A percentile compares a stretch with the other conserved stretches of the same genome.
phyloP scores from a whole-genome alignment of 805 yeast genomes.

The Priceomyces fermenticarens region DNA sequence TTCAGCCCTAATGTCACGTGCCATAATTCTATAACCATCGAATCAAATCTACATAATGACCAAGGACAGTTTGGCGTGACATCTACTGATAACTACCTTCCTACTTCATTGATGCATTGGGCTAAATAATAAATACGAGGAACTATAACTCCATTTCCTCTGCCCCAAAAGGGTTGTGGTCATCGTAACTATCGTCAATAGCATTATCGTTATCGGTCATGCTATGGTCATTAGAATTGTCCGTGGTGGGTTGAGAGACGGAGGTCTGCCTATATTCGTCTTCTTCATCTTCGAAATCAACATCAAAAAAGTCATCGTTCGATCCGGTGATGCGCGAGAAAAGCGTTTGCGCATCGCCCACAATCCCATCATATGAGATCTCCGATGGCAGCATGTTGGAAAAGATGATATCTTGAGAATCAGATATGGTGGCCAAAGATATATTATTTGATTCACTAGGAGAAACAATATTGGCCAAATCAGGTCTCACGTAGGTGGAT shows the following conservation, averaged over 20 bases:
- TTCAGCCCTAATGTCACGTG: slow-evolving; percentile 1
- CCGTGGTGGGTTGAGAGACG: neutral
- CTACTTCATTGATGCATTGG: too few species aligned
- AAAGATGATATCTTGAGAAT: slow-evolving; percentile 44
- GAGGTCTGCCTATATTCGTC: slow-evolving; percentile 34
- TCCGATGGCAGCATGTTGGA: slow-evolving; percentile 76
- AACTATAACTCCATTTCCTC: slow-evolving; percentile 37
- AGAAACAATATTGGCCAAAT: slow-evolving; percentile 34
- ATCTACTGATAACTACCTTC: too few species aligned
- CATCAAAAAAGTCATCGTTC: slow-evolving; percentile 93
- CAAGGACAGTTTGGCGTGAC: too few species aligned
- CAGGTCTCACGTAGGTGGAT: slow-evolving; percentile 34
- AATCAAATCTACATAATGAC: too few species aligned
- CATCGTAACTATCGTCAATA: slow-evolving; percentile 36
- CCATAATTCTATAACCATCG: too few species aligned
- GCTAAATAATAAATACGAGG: too few species aligned
- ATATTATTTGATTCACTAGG: slow-evolving; percentile 27
- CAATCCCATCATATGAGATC: slow-evolving; percentile 85
- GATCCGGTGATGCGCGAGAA: slow-evolving; percentile 84
- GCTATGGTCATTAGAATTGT: slow-evolving; percentile 5
- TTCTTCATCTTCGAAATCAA: slow-evolving; percentile 94
- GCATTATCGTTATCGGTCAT: slow-evolving; percentile 23
- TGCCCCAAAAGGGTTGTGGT: slow-evolving; percentile 43
- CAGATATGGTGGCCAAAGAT: slow-evolving; percentile 22
- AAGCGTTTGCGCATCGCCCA: slow-evolving; percentile 73